These are phyloP conservation scores for Ophiocordyceps camponoti-leonardi DNA, from an alignment of 2,329 filamentous ascomycete species.

Conservation along the genomic window DNA sequence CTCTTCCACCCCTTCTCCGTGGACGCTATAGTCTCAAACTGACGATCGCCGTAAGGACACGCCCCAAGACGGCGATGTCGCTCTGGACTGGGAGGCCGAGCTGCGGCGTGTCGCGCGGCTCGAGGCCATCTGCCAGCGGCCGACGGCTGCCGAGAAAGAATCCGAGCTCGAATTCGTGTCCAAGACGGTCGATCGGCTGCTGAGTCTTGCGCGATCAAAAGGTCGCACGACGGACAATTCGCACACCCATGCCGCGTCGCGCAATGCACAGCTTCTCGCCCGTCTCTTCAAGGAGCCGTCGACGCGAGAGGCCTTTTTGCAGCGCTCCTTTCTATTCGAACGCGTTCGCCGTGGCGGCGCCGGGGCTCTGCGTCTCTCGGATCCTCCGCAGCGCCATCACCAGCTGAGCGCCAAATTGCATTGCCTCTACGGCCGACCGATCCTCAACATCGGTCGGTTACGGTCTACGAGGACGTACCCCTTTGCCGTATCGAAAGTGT, in stretches of 20 bases:
- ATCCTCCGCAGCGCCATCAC: conserved; percentile 14
- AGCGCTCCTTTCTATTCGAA: conserved; percentile 44
- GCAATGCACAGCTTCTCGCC: conserved; percentile 26
- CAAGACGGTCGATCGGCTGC: conserved; percentile 24
- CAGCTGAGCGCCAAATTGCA: conserved; percentile 58
- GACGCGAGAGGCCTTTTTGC: conserved; percentile 43
- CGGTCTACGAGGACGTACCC: conserved; percentile 28
- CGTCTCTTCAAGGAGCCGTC: conserved; percentile 25
- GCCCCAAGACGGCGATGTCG: conserved; percentile 12
- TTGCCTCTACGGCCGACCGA: conserved; percentile 47
- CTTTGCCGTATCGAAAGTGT: conserved; percentile 51
- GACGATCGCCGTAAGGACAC: conserved; percentile 10
- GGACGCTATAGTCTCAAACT: background rate
- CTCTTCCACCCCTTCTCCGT: background rate
- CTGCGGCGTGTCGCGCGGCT: conserved; percentile 26
- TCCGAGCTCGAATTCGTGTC: conserved; percentile 30
- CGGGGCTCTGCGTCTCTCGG: conserved; percentile 2
- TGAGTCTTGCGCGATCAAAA: conserved; percentile 23
- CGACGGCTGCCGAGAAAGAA: conserved; percentile 19
- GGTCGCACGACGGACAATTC: conserved; percentile 12
- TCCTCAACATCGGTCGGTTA: conserved; percentile 21
- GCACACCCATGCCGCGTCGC: conserved; percentile 24
- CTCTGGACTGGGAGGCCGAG: conserved; percentile 23
- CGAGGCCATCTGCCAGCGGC: conserved; percentile 21
- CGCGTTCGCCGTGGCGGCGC: conserved; percentile 26